Conservation (phyloP, 2,329 filamentous ascomycete species). For the Diaporthe helianthi region DNA sequence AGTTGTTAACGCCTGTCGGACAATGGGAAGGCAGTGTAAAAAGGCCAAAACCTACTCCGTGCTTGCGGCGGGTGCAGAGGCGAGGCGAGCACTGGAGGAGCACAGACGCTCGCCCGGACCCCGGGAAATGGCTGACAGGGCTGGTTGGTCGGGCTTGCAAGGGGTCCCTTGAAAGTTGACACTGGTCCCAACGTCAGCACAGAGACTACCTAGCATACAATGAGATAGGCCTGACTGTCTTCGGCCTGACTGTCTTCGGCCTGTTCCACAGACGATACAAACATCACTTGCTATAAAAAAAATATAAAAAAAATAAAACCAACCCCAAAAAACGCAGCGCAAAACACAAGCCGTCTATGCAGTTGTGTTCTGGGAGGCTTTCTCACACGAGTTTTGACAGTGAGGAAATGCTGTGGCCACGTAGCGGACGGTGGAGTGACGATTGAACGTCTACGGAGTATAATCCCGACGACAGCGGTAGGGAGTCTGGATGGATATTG, state of each 20-base stretch:
- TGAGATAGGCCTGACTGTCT: too few species aligned
- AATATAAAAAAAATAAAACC: too few species aligned
- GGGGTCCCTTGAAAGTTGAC: constrained; percentile 30
- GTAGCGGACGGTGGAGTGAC: background rate
- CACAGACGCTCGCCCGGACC: constrained; percentile 26
- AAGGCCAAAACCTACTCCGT: background rate
- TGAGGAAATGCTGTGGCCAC: background rate
- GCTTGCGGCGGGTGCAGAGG: too few species aligned
- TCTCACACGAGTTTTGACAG: background rate
- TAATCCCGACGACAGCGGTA: background rate
- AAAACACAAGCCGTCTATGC: too few species aligned
- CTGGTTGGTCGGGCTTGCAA: constrained; percentile 22
- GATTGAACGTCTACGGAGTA: background rate
- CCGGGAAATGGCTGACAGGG: constrained; percentile 31
- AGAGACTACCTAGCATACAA: too few species aligned
- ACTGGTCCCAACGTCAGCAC: constrained; percentile 33
- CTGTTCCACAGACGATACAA: background rate
- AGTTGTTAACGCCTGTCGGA: background rate
- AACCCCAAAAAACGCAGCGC: too few species aligned
- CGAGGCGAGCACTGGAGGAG: constrained; percentile 15
- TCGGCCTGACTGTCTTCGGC: background rate
- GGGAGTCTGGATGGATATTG: background rate
- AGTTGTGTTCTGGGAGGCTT: background rate
- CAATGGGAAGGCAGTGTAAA: background rate
- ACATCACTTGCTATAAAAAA: background rate